A percentile compares a stretch with the other conserved stretches of the same genome.
Conservation (phyloP, 345 rosid genomes). For the Aquilaria sinensis region DNA sequence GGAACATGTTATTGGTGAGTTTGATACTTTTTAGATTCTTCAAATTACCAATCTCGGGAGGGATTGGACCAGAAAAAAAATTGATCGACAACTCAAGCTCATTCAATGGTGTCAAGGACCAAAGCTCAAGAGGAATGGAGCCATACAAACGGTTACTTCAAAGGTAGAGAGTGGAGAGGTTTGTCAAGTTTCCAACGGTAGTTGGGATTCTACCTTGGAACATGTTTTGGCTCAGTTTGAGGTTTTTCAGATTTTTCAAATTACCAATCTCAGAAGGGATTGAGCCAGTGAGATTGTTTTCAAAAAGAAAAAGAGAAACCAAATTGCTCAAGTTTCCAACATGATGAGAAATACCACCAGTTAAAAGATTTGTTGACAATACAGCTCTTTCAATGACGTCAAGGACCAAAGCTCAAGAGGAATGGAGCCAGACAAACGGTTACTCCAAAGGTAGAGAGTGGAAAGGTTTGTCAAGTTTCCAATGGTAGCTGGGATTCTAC, state of each 20-base stretch:
- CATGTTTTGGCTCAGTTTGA: not conserved
- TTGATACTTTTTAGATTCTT: no score
- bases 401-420: not conserved
- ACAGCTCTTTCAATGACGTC: not conserved
- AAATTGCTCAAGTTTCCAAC: not conserved
- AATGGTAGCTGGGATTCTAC: no score
- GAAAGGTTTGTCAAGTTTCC: no score
- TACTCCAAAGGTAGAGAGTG: no score
- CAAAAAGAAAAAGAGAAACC: slow-evolving; percentile 2
- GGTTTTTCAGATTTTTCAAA: slow-evolving; percentile 8
- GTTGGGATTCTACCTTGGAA: not conserved
- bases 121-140: no score
- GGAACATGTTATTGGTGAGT: no score
- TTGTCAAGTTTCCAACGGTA: slow-evolving; percentile 8
- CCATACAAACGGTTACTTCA: no score
- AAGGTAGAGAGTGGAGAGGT: no score
- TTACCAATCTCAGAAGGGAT: slow-evolving; percentile 17
- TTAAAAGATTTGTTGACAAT: not conserved
- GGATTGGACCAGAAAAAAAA: no score
- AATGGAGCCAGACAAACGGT: no score
- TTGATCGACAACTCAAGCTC: not conserved
- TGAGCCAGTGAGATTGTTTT: slow-evolving; percentile 13
- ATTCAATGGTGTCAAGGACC: no score
- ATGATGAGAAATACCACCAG: not conserved
- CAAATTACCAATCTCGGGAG: no score